phyloP scores from a whole-genome alignment of 352 stramenopile species.

The Thalassiosira livingstoniorum region DNA sequence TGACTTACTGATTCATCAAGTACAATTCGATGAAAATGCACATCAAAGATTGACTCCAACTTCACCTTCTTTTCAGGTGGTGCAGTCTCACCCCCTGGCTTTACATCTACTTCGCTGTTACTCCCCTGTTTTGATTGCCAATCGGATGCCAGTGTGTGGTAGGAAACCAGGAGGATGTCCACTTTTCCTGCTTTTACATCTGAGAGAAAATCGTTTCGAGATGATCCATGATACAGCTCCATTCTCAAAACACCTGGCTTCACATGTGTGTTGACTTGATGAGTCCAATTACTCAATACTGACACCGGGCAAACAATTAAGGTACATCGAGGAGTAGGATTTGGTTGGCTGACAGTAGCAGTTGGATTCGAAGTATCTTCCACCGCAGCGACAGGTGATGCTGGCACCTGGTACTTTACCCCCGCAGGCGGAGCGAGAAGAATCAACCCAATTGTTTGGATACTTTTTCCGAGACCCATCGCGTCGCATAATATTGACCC shows the following conservation, averaged over 20 bases:
- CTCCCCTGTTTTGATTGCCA: conserved; percentile 30
- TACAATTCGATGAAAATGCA: conserved; percentile 79
- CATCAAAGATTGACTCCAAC: conserved; percentile 61
- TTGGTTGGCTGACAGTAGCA: neutral
- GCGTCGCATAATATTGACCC: conserved; percentile 72
- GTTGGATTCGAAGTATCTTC: neutral
- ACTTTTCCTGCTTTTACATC: conserved; percentile 50
- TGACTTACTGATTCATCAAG: conserved; percentile 76
- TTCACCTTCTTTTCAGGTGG: conserved; percentile 43
- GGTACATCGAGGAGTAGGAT: conserved; percentile 51
- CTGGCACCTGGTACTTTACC: conserved; percentile 23
- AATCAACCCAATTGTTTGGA: conserved; percentile 66
- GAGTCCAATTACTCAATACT: conserved; percentile 76
- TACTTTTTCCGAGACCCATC: conserved; percentile 71
- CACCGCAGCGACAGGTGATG: conserved; percentile 5
- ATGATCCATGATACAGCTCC: conserved; percentile 52
- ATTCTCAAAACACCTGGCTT: conserved; percentile 57
- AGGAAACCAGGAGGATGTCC: conserved; percentile 69
- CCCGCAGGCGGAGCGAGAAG: conserved; percentile 39
- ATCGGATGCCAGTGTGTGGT: conserved; percentile 70
- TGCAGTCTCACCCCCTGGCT: too few species aligned
- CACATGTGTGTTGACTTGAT: conserved; percentile 62
- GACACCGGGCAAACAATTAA: conserved; percentile 80
- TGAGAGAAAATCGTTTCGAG: conserved; percentile 47
- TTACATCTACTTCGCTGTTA: conserved; percentile 8